A percentile compares a stretch with the other conserved stretches of the same genome.
These are phyloP conservation scores for Atractiella rhizophila DNA, from an alignment of 768 basidiomycete species.

Conservation along the genomic window DNA sequence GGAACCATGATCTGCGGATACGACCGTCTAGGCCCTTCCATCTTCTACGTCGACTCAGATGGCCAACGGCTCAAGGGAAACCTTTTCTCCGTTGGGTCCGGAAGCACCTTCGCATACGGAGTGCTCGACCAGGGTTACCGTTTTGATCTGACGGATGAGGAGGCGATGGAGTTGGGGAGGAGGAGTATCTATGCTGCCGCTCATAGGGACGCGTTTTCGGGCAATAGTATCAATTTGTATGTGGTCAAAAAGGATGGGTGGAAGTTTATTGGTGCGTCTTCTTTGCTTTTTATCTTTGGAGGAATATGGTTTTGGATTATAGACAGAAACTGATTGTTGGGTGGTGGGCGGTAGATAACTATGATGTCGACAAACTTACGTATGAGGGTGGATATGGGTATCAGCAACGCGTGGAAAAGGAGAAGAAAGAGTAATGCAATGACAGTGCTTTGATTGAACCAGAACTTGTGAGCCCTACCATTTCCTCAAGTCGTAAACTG, in stretches of 20 bases:
- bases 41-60: conserved; percentile 96
- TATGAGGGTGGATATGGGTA: too few species aligned
- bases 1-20: conserved; percentile 99
- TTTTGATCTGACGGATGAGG: conserved; percentile 77
- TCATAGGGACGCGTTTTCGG: conserved; percentile 86
- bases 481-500: too few species aligned
- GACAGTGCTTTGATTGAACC: too few species aligned
- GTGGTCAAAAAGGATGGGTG: conserved; percentile 87
- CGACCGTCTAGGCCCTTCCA: conserved; percentile 91
- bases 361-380: too few species aligned
- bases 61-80: conserved; percentile 86
- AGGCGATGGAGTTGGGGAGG: conserved; percentile 79
- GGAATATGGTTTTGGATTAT: too few species aligned
- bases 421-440: too few species aligned
- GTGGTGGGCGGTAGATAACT: too few species aligned
- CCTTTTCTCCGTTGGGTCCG: conserved; percentile 95
- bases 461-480: too few species aligned
- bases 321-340: too few species aligned
- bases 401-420: too few species aligned
- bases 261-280: conserved; percentile 61
- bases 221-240: conserved; percentile 85
- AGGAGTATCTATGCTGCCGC: conserved; percentile 89
- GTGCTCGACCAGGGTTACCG: conserved; percentile 84
- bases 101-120: conserved; percentile 95
- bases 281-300: conserved; percentile 5